Evolutionary conservation across 2,329 filamentous ascomycete species (phyloP), one percentile per base, ranked within the genome.

Genomic region (Cladosporium colombiae): DNA sequence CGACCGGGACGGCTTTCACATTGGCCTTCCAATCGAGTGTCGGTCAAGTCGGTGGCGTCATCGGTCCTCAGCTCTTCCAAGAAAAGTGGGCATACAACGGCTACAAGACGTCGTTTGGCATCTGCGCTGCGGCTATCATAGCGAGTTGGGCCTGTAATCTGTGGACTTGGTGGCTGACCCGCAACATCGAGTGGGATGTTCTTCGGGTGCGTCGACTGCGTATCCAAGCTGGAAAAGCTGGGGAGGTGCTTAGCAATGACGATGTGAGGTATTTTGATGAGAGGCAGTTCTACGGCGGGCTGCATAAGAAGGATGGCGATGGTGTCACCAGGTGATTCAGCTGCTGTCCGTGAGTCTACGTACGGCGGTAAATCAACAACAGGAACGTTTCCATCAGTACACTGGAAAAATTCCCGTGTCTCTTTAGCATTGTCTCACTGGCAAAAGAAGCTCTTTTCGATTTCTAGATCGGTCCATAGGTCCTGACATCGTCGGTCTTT

Each of bases 1-100:
- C 76, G 6, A 83, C 81, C 0, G 81, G 79, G 13, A 79, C 80
- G 0, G 81, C 80, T 0, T 82, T 83, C 64, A 80, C 79, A 0
- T 72, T 82, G 1, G 81, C 78, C 0, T 72, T 83, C 11, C 80
- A 82, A 66, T 78, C 76, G 0, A 78, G 77, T 5, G 74, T 82
- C 7, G 81, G 77, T 0, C 81, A 82, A 70, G 73, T 82, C 1
- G 81, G 81, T 5, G 80, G 79, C n/a, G 60, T 81, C 1, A 75
- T 82, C 29, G 81, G 78, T 0, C 81, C 80, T 0, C 80, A 82
- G 68, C 70, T 82, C 0, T 82, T 82, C 70, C 77, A 79, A 67
- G 75, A 74, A 2, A 76, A 76, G 55, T 83, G 75, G 66, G 80
- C 80, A 6, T 69, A 78, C 65, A 78, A 81, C 64, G 76, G 78